Base-by-base conservation (phyloP, 345 rosid species). In the Linum lewisii region DNA sequence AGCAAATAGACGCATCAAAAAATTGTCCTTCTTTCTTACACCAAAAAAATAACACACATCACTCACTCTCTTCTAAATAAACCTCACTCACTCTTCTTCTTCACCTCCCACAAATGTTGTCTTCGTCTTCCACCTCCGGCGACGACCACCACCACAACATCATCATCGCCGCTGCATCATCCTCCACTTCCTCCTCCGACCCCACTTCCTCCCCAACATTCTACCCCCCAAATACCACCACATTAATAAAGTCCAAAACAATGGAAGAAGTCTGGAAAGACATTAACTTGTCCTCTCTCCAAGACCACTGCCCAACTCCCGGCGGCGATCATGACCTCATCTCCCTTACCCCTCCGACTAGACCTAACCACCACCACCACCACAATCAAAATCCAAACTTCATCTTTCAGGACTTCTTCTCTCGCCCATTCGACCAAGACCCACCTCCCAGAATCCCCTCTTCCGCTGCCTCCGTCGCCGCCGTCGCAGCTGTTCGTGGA, bases 221-320 rank as follows among this genome's bases (percentile, higher is more conserved):
- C 13, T 1, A 42, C 47, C 47, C 47, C 47, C 16, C 9, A 11
- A 11, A 8, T 58, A 34, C 37, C 64, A 16, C 24, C 60, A 32
- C 20, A 22, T 44, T 45, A 66, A 6, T 18, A 6, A 56, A 21
- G 11, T 57, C 57, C 53, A 73, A 59, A 64, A 73, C 81, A 77
- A 88, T 85, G 93, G 96, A 88, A 76, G 88, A 88, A 58, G 84
- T 88, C 0, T 88, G 96, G 96, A 81, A 82, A 21, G 90, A 85
- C 63, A 83, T 88, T 25, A 84, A 68, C 70, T 81, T 81, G 21
- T 63, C 79, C 50, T 75, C 90, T 11, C 73, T 78, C 25, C 77
- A 66, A 24, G 76, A 75, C 57, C 67, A 69, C 18, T 24, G 24
- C 25, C 56, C 8, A 0, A 24, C 24, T 19, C 47, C 71, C 66